phyloP scores from a whole-genome alignment of 2,329 filamentous ascomycete species.

The Sclerotinia minor region DNA sequence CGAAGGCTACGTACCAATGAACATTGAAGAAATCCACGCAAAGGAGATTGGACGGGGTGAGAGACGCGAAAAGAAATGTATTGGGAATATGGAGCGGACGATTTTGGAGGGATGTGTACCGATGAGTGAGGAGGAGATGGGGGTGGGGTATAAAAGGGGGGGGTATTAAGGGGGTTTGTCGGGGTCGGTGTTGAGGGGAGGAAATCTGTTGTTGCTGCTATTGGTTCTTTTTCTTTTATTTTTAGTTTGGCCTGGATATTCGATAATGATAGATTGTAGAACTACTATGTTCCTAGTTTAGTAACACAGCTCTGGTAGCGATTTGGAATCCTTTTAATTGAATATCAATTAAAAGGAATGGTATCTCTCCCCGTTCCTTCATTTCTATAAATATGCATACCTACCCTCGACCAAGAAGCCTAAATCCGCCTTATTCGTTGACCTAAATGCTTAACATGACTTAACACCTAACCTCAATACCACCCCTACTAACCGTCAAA shows the following conservation, averaged over 20 bases:
- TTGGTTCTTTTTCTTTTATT: too few relatives aligned
- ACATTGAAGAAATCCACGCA: background rate
- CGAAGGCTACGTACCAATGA: background rate
- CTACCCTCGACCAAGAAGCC: slow-evolving; percentile 13
- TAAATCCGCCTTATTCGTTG: slow-evolving; percentile 15
- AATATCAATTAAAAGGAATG: background rate
- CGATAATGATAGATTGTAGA: background rate
- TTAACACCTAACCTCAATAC: slow-evolving; percentile 61
- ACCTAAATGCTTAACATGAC: slow-evolving; percentile 14
- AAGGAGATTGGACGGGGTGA: background rate
- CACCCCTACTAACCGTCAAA: slow-evolving; percentile 70
- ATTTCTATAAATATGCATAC: slow-evolving; percentile 4
- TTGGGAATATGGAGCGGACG: slow-evolving; percentile 25
- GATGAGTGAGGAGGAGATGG: background rate
- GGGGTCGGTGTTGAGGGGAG: background rate
- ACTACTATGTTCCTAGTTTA: background rate
- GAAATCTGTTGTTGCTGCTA: too few relatives aligned
- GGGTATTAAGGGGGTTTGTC: background rate
- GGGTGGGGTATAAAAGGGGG: background rate
- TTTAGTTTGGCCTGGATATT: slow-evolving; percentile 6
- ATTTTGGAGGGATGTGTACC: slow-evolving; percentile 16
- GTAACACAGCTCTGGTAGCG: background rate
- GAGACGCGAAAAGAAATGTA: background rate
- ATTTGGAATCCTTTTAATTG: background rate
- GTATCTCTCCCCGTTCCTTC: background rate